Evolutionary conservation across 441 rosid genomes (phyloP).

Genomic region (Pelargonium myrrhifolium): DNA sequence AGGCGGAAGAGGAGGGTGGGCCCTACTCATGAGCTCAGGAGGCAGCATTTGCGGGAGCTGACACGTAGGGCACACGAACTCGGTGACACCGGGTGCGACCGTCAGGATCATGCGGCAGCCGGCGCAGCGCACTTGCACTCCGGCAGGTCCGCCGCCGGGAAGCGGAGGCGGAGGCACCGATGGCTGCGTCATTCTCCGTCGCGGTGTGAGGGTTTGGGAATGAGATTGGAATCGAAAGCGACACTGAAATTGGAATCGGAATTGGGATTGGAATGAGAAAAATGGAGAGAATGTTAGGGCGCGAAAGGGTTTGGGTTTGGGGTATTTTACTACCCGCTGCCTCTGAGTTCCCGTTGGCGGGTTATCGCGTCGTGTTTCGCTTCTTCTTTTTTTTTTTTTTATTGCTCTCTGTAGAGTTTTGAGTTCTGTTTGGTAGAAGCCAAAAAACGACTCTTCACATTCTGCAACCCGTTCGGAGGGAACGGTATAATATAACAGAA

Average conservation of each 20-base stretch:
- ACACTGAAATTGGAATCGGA: background rate
- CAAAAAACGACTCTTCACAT: too few relatives aligned
- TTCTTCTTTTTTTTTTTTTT: background rate
- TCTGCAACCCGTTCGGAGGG: too few relatives aligned
- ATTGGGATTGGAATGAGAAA: too few relatives aligned
- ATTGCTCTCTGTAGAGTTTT: background rate
- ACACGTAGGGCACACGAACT: conserved; percentile 80
- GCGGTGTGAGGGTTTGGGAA: background rate
- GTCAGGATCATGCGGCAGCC: conserved; percentile 81
- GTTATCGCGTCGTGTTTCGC: background rate
- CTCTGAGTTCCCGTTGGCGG: background rate
- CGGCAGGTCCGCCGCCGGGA: conserved; percentile 27
- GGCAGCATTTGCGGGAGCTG: conserved; percentile 93
- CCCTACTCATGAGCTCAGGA: conserved; percentile 69
- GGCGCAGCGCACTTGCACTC: conserved; percentile 89
- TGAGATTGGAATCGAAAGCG: background rate
- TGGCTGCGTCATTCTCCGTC: conserved; percentile 32
- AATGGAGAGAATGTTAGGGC: conserved; percentile 1
- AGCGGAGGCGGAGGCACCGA: conserved; percentile 40
- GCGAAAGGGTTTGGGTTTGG: conserved; percentile 8
- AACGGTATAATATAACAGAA: too few relatives aligned
- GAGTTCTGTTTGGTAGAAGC: background rate
- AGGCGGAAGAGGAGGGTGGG: conserved; percentile 20
- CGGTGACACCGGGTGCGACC: conserved; percentile 58
- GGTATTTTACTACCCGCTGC: background rate